These are phyloP conservation scores for Pezicula rhizophila DNA, from an alignment of 2,329 filamentous ascomycete species.

Conservation along the genomic window DNA sequence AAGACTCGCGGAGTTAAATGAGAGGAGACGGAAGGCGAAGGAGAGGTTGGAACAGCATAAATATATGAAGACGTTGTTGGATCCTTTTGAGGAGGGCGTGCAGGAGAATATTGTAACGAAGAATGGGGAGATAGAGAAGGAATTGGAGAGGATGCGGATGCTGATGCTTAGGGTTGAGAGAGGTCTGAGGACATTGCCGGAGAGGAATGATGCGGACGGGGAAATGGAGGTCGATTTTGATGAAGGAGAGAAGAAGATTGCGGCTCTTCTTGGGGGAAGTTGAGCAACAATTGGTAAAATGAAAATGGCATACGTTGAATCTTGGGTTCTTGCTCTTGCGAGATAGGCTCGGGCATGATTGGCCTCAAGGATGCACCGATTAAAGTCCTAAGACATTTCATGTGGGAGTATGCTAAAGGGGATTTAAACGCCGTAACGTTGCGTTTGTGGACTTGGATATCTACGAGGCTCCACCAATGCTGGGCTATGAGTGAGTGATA, in stretches of 20 bases:
- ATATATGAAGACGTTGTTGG: conserved; percentile 43
- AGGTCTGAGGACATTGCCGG: conserved; percentile 34
- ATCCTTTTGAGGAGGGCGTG: conserved; percentile 40
- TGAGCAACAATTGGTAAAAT: no score
- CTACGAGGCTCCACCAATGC: no score
- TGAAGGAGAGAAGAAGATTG: conserved; percentile 12
- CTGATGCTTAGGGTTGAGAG: conserved; percentile 54
- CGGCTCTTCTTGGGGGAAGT: conserved; percentile 27
- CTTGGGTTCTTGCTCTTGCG: no score
- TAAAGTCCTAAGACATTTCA: no score
- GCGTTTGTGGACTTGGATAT: no score
- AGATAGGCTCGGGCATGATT: no score
- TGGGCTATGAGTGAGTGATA: no score
- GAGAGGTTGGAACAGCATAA: conserved; percentile 41
- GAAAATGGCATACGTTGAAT: no score
- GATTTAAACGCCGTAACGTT: no score
- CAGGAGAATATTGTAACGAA: conserved; percentile 64
- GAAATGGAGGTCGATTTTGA: conserved; percentile 20
- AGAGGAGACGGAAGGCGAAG: conserved; percentile 32
- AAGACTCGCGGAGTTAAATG: conserved; percentile 44
- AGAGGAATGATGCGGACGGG: conserved; percentile 7
- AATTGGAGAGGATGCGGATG: conserved; percentile 61
- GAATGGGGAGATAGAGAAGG: conserved; percentile 57
- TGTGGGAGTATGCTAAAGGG: no score
- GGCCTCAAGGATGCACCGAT: no score